Percentiles rank a stretch among this genome's conserved stretches.
Conservation (phyloP, 176 grass and related monocot species). For the Typha latifolia region DNA sequence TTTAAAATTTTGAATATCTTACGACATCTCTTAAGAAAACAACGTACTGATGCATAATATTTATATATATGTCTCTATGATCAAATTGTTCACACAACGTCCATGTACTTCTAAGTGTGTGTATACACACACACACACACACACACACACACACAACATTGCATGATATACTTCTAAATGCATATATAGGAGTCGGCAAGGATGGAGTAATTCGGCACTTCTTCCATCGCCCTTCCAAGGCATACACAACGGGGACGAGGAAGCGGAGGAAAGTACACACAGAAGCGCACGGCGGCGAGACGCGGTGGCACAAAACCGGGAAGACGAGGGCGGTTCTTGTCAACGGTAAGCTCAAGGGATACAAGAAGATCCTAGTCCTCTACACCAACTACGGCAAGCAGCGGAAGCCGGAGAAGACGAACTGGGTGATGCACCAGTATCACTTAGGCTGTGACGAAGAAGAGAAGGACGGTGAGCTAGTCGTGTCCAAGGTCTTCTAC, state of each 20-base stretch:
- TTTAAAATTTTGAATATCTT: too few relatives aligned
- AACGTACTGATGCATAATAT: too few relatives aligned
- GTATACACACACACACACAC: too few relatives aligned
- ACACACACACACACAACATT: too few relatives aligned
- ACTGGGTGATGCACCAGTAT: conserved; percentile 97
- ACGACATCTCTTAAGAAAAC: too few relatives aligned
- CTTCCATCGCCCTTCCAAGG: conserved; percentile 95
- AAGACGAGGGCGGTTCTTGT: conserved; percentile 79
- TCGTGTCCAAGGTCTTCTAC: conserved; percentile 97
- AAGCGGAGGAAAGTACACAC: conserved; percentile 92
- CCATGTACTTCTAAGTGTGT: too few relatives aligned
- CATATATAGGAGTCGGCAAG: conserved; percentile 71
- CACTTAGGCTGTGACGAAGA: conserved; percentile 78
- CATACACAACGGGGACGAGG: conserved; percentile 87
- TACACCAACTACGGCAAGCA: conserved; percentile 92
- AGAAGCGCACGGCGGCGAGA: conserved; percentile 85
- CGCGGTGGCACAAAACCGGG: conserved; percentile 97
- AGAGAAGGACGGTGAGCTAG: conserved; percentile 89
- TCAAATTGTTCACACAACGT: too few relatives aligned
- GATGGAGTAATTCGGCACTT: conserved; percentile 93
- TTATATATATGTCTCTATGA: too few relatives aligned
- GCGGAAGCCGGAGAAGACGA: conserved; percentile 89
- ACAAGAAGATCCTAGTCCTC: conserved; percentile 94
- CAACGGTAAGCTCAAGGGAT: conserved; percentile 32
- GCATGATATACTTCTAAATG: not conserved